phyloP scores from a whole-genome alignment of 2,329 filamentous ascomycete species.

The Aspergillus tamarii region DNA sequence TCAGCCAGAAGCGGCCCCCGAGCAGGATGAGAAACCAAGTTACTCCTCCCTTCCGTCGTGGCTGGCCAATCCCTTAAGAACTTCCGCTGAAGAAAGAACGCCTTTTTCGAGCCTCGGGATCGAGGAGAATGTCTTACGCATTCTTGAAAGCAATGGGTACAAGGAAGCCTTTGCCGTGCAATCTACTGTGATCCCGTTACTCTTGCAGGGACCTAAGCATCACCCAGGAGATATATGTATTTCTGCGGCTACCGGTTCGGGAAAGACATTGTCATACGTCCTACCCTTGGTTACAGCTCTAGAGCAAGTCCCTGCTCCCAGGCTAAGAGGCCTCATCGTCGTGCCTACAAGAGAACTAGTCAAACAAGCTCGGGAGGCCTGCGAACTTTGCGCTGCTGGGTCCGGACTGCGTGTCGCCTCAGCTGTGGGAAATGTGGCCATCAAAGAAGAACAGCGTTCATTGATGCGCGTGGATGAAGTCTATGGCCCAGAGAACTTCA shows the following conservation, averaged over 20 bases:
- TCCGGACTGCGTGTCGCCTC: conserved; percentile 78
- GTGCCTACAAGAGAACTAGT: conserved; percentile 91
- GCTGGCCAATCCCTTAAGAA: conserved; percentile 75
- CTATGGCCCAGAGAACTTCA: conserved; percentile 68
- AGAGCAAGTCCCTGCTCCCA: conserved; percentile 64
- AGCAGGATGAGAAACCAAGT: conserved; percentile 62
- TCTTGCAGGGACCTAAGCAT: conserved; percentile 67
- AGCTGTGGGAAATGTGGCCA: conserved; percentile 77
- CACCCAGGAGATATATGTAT: conserved; percentile 80
- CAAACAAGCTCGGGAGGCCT: conserved; percentile 78
- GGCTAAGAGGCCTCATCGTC: conserved; percentile 78
- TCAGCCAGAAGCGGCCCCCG: conserved; percentile 64
- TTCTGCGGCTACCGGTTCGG: conserved; percentile 91
- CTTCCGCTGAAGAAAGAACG: conserved; percentile 62
- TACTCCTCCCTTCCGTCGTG: conserved; percentile 80
- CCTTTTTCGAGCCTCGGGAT: conserved; percentile 70
- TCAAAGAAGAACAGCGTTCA: conserved; percentile 66
- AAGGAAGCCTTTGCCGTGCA: conserved; percentile 77
- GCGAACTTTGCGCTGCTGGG: conserved; percentile 71
- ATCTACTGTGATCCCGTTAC: conserved; percentile 75
- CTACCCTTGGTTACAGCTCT: conserved; percentile 82
- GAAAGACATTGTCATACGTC: conserved; percentile 91
- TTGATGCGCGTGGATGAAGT: conserved; percentile 66
- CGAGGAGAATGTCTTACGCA: conserved; percentile 59
- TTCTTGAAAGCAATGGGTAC: conserved; percentile 70